These are phyloP conservation scores for Tuber aestivum DNA, from an alignment of 495 filamentous ascomycete species.

Conservation along the genomic window DNA sequence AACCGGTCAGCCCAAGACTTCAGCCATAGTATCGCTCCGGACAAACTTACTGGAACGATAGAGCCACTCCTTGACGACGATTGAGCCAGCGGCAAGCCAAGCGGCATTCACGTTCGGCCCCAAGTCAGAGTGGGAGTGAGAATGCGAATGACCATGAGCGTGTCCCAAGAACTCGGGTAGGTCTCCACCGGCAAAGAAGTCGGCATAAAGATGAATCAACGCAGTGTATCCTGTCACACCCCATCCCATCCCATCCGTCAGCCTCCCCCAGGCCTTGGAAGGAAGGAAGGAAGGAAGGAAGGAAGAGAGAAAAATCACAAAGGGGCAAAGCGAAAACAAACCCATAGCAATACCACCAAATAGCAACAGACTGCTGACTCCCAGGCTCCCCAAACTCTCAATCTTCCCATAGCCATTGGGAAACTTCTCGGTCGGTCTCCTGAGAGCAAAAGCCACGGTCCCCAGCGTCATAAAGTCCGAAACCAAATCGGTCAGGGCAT, in stretches of 20 bases:
- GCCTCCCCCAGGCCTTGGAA: background rate
- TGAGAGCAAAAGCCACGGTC: constrained; percentile 85
- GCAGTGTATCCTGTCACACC: constrained; percentile 33
- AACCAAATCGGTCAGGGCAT: constrained; percentile 88
- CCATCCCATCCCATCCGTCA: background rate
- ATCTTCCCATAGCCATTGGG: constrained; percentile 92
- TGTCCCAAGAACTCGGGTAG: constrained; percentile 57
- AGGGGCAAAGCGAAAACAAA: constrained; percentile 15
- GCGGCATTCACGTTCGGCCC: constrained; percentile 85
- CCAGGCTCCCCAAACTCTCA: constrained; percentile 89
- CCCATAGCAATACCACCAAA: constrained; percentile 81
- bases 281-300: background rate
- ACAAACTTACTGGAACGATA: constrained; percentile 80
- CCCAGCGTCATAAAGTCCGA: constrained; percentile 89
- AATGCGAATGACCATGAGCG: constrained; percentile 55
- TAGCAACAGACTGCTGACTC: constrained; percentile 82
- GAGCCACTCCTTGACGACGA: constrained; percentile 90
- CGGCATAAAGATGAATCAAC: constrained; percentile 56
- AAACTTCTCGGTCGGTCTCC: constrained; percentile 72
- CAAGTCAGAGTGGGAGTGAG: constrained; percentile 52
- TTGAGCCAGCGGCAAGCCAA: constrained; percentile 89
- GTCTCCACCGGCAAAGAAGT: constrained; percentile 66
- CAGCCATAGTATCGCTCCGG: background rate
- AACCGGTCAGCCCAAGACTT: background rate
- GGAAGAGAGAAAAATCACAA: constrained; percentile 11